phyloP scores from a whole-genome alignment of 2,329 filamentous ascomycete genomes.

The Chrysoporthe austroafricana region DNA sequence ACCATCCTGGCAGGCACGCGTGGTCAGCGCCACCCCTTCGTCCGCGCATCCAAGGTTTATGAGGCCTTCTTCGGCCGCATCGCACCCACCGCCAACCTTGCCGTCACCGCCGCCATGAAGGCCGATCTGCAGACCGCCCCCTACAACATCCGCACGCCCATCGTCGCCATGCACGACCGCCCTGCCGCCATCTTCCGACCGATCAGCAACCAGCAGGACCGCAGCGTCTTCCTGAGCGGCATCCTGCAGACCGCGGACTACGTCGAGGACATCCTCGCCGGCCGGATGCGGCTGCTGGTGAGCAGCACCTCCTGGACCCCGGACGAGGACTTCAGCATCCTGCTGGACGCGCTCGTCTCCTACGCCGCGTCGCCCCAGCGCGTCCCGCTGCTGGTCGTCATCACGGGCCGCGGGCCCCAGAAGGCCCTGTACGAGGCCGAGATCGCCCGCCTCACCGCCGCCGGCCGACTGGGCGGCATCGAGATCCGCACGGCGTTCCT shows the following conservation, averaged over 20 bases:
- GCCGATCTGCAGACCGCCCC: constrained; percentile 66
- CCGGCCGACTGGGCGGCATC: constrained; percentile 69
- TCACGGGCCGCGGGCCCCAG: constrained; percentile 91
- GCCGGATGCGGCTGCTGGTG: constrained; percentile 72
- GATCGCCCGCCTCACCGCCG: constrained; percentile 64
- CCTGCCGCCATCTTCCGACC: constrained; percentile 84
- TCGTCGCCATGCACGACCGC: constrained; percentile 81
- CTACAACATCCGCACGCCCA: constrained; percentile 66
- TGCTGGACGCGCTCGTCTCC: constrained; percentile 78
- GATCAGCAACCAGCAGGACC: constrained; percentile 50
- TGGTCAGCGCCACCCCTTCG: constrained; percentile 69
- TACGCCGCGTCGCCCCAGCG: constrained; percentile 55
- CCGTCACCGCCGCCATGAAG: constrained; percentile 89
- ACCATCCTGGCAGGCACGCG: constrained; percentile 76
- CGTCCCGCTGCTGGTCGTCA: constrained; percentile 79
- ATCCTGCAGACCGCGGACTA: constrained; percentile 67
- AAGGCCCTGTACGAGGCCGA: constrained; percentile 73
- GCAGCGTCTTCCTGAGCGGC: constrained; percentile 63
- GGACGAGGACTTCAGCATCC: constrained; percentile 90
- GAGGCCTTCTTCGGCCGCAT: constrained; percentile 72
- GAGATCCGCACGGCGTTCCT: constrained; percentile 84
- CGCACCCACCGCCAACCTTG: constrained; percentile 74
- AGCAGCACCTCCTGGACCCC: constrained; percentile 97
- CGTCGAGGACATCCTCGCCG: constrained; percentile 61
- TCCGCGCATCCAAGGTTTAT: constrained; percentile 75